A percentile compares a stretch with the other conserved stretches of the same genome.
Conservation (phyloP, 2,329 filamentous ascomycete genomes). For the Geosmithia putterillii region DNA sequence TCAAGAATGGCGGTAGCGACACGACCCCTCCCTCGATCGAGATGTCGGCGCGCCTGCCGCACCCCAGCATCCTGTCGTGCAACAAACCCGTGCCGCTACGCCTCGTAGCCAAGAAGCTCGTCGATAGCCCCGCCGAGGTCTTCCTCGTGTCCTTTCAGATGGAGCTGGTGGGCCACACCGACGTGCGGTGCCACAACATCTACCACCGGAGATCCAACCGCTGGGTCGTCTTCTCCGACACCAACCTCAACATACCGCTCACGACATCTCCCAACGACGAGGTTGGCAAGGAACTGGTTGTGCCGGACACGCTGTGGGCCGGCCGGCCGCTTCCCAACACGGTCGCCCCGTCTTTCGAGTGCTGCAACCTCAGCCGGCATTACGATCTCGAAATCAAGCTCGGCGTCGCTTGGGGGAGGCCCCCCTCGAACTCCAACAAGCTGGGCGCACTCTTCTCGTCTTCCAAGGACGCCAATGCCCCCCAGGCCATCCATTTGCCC, state of each 20-base stretch:
- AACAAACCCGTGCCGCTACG: constrained; percentile 75
- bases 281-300: constrained; percentile 52
- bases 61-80: constrained; percentile 79
- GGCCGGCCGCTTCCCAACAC: constrained; percentile 65
- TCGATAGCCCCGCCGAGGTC: constrained; percentile 54
- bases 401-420: constrained; percentile 62
- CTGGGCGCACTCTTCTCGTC: constrained; percentile 1
- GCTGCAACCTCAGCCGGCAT: constrained; percentile 72
- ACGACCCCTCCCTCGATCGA: constrained; percentile 60
- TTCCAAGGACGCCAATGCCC: background rate
- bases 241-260: constrained; percentile 60
- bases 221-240: constrained; percentile 64
- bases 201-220: constrained; percentile 55
- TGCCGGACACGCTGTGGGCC: constrained; percentile 65
- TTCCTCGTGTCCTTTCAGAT: constrained; percentile 73
- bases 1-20: background rate
- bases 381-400: constrained; percentile 80
- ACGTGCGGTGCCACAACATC: constrained; percentile 67
- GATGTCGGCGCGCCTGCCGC: constrained; percentile 65
- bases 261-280: constrained; percentile 41
- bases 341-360: constrained; percentile 73
- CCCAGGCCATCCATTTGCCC: constrained; percentile 52
- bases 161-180: constrained; percentile 67
- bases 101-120: constrained; percentile 66
- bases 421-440: constrained; percentile 23